A percentile compares a stretch with the other conserved stretches of the same genome.
phyloP scores from a whole-genome alignment of 805 yeast genomes.

The Candida montana region DNA sequence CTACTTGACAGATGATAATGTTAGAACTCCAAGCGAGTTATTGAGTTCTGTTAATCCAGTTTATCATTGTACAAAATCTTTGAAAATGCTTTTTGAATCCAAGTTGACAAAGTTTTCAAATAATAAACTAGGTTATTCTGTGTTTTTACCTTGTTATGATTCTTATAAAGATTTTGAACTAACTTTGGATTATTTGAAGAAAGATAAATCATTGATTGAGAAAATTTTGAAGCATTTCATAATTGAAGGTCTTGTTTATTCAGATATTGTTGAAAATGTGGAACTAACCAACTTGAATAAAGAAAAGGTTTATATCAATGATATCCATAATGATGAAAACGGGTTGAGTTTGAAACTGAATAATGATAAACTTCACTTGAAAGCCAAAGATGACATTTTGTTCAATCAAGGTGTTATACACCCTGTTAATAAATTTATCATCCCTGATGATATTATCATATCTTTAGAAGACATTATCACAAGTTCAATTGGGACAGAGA shows the following conservation, averaged over 20 bases:
- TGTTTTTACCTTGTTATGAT: slow-evolving; percentile 70
- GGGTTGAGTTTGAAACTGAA: slow-evolving; percentile 20
- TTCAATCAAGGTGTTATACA: slow-evolving; percentile 86
- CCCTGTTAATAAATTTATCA: slow-evolving; percentile 47
- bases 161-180: slow-evolving; percentile 67
- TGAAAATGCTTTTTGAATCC: slow-evolving; percentile 49
- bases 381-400: slow-evolving; percentile 54
- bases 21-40: slow-evolving; percentile 59
- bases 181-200: slow-evolving; percentile 50
- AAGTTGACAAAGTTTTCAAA: slow-evolving; percentile 47
- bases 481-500: slow-evolving; percentile 41
- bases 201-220: slow-evolving; percentile 46
- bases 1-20: slow-evolving; percentile 54
- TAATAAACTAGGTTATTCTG: slow-evolving; percentile 62
- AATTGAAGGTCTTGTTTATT: slow-evolving; percentile 59
- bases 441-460: slow-evolving; percentile 55
- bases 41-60: slow-evolving; percentile 61
- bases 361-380: slow-evolving; percentile 20
- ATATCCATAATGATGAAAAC: slow-evolving; percentile 5
- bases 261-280: slow-evolving; percentile 42
- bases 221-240: slow-evolving; percentile 52
- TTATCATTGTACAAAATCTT: slow-evolving; percentile 58
- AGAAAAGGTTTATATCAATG: slow-evolving; percentile 18
- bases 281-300: slow-evolving; percentile 29
- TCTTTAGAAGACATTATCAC: slow-evolving; percentile 49